These are phyloP conservation scores for Paxillus involutus DNA, from an alignment of 768 basidiomycete species.

Conservation along the genomic window DNA sequence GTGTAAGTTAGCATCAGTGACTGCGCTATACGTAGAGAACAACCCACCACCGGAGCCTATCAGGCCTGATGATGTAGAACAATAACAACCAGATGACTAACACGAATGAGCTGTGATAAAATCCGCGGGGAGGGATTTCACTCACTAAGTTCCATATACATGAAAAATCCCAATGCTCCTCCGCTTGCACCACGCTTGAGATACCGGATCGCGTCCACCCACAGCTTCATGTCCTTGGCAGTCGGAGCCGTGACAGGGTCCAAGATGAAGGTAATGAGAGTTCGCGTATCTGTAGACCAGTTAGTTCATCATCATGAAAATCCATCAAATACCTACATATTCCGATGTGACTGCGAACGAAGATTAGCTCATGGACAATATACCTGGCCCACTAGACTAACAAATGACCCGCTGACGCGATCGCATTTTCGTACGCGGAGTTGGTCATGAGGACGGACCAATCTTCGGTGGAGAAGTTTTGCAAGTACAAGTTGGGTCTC, in stretches of 20 bases:
- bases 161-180: conserved; percentile 54
- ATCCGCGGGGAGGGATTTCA: background rate
- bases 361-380: background rate
- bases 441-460: conserved; percentile 54
- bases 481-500: conserved; percentile 51
- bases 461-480: conserved; percentile 55
- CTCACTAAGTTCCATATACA: conserved; percentile 54
- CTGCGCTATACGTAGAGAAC: conserved; percentile 3
- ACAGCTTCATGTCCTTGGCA: conserved; percentile 52
- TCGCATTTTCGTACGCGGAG: conserved; percentile 48
- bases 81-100: conserved; percentile 41
- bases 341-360: conserved; percentile 47
- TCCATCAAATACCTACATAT: conserved; percentile 38
- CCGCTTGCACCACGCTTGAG: conserved; percentile 50
- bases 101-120: background rate
- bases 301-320: background rate
- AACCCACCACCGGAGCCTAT: conserved; percentile 40
- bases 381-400: background rate
- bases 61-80: conserved; percentile 47
- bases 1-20: background rate
- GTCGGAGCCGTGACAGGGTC: conserved; percentile 44
- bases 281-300: conserved; percentile 41
- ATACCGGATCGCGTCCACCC: conserved; percentile 53
- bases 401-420: conserved; percentile 39
- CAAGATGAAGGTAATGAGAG: conserved; percentile 47